Base-by-base conservation (phyloP, 345 rosid genomes). In the Pugionium cornutum region DNA sequence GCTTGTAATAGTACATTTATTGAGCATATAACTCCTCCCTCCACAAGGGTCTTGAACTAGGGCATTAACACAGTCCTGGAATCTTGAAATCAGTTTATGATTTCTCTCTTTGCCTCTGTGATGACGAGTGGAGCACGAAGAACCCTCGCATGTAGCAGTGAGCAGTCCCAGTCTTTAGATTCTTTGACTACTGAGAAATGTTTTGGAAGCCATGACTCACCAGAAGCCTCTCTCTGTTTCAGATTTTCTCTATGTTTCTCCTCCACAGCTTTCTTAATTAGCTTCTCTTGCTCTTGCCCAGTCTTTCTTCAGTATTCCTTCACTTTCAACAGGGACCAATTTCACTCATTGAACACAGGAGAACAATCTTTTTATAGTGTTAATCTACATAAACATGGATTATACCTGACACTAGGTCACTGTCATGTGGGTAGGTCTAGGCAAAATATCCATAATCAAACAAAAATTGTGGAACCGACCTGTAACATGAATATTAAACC, bases 221-320 rank as follows among this genome's bases (percentile, higher is more conserved):
- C 85, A 10, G 32, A 67, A 31, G 87, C 78, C 11, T 68, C 72
- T 70, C 89, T 83, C 5, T 78, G 79, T 69, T 62, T 88, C 40
- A 52, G 50, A 1, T 70, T 43, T 66, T 71, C 75, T 61, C 98
- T 84, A 29, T 89, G 96, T 52, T 73, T 78, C 43, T 81, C 85
- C 77, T 92, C 98, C 3, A 89, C 66, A 1, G 36, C 64, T 9
- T 60, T 81, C 89, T 92, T 18, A 18, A 18, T 18, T 92, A 3
- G 84, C 87, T 69, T 83, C 84, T 18, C 74, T 77, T 25, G 94
- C 96, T 75, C 77, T 83, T 47, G 75, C 83, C 97, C 97, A 92
- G 1, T 89, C 88, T 48, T 78, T 70, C 45, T 52, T 77, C 46
- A 89, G 49, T 37, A 92, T 83, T 32, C 66, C 83, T 72, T 68